Conservation (phyloP, 2,329 filamentous ascomycete genomes). For the Thelonectria blattea region DNA sequence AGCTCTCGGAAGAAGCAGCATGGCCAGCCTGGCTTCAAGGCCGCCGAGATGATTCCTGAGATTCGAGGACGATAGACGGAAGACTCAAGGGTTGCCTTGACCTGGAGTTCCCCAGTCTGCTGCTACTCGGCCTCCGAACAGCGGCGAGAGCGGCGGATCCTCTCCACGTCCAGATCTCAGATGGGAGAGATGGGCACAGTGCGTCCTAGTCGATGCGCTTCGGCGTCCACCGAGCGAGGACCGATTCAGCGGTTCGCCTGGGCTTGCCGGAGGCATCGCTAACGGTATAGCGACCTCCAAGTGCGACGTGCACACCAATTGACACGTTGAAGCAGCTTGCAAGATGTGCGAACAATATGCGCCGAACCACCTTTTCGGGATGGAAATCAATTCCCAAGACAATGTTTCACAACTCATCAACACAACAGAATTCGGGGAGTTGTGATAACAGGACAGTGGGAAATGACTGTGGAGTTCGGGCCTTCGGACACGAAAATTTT, state of each 20-base stretch:
- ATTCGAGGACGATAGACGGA: slow-evolving; percentile 10
- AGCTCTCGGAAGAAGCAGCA: slow-evolving; percentile 12
- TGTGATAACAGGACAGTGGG: slow-evolving; percentile 17
- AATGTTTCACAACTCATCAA: background rate
- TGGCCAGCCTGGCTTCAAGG: slow-evolving; percentile 19
- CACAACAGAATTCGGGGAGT: background rate
- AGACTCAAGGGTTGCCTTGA: slow-evolving; percentile 5
- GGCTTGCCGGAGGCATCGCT: background rate
- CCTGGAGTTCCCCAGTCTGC: slow-evolving; percentile 17
- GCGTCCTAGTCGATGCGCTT: background rate
- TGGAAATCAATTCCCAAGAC: background rate
- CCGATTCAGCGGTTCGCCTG: background rate
- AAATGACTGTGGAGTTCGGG: slow-evolving; percentile 30
- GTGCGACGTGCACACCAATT: background rate
- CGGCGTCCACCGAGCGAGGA: slow-evolving; percentile 9
- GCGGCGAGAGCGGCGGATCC: slow-evolving; percentile 18
- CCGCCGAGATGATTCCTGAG: slow-evolving; percentile 18
- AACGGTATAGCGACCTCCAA: background rate
- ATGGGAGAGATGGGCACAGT: slow-evolving; percentile 25
- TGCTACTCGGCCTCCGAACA: slow-evolving; percentile 14
- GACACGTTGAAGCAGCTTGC: background rate
- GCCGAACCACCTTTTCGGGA: background rate
- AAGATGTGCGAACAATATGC: background rate
- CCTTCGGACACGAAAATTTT: slow-evolving; percentile 32
- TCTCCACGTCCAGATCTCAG: slow-evolving; percentile 25